Evolutionary conservation across 2,329 filamentous ascomycete genomes (phyloP).

Genomic region (Teratosphaeria nubilosa): DNA sequence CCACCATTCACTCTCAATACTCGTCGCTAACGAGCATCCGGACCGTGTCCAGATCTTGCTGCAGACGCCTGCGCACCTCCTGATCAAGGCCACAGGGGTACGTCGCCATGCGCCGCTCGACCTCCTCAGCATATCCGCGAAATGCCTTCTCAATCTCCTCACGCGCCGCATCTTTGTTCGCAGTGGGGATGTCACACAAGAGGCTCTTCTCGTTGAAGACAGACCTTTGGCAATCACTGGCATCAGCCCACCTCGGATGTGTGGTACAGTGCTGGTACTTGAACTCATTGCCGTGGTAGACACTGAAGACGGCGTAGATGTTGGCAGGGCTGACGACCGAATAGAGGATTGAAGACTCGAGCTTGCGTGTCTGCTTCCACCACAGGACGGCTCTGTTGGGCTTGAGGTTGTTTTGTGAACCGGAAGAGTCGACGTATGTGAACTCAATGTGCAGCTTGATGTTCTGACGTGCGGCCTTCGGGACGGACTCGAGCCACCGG

Average conservation of each 20-base stretch:
- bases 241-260: not conserved
- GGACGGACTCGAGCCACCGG: not conserved
- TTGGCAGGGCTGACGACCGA: not conserved
- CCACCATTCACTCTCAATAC: not conserved
- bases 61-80: not conserved
- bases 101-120: not conserved
- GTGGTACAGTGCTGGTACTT: not conserved
- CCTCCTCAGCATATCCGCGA: not conserved
- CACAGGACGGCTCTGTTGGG: not conserved
- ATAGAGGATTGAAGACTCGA: not conserved
- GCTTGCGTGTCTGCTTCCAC: not conserved
- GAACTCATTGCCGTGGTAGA: not conserved
- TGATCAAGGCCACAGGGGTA: not conserved
- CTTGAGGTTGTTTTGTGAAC: not conserved
- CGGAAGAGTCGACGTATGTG: not conserved
- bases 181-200: not conserved
- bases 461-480: not conserved
- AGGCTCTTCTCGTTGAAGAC: not conserved
- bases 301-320: not conserved
- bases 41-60: not conserved
- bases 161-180: not conserved
- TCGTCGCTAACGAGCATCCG: not conserved
- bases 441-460: not conserved
- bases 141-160: not conserved
- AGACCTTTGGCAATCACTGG: not conserved